Evolutionary conservation across 225 moss, liverwort and hornwort species (phyloP), one percentile per base, ranked within the genome.

Genomic region (Bryoerythrophyllum caledonicum): DNA sequence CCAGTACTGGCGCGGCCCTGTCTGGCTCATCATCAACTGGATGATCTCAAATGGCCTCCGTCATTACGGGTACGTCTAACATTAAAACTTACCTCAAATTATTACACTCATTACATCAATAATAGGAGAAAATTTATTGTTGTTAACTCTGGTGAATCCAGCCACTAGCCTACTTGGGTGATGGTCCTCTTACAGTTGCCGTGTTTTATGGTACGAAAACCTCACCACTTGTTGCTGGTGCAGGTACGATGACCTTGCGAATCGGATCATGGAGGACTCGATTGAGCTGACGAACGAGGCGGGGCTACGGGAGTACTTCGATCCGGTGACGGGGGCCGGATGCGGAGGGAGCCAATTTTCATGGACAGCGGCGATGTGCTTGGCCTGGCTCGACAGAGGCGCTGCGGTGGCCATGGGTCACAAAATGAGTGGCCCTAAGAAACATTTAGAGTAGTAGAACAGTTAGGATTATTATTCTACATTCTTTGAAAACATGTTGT

Each of bases 21-120:
- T 82, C 9, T 85, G 85, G 85, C 58, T 82, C 62, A 81, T 85
- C 65, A 73, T 85, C 40, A 85, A 85, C 72, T 85, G 85, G 85
- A 85, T 85, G 85, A 85, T 85, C 37, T 73, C 74, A 2, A 82
- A 85, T 25, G 85, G 85, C 63, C 85, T 85, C 20, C 82, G 82
- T 21, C 78, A 78, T 58, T 85, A 85, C 11, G 82, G 82, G 82
- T 85, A 64, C n/a, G 51, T 27, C 15, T 4, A 40, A 40, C 32
- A 44, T 2, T 13, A 4, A 44, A 40, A 44, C 4, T 44, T 3
- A 15, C 44, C 44, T 4, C 13, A 44, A 34, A 34, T 6, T 34
- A 34, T 34, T 34, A 34, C 34, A 5, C 34, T 34, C 34, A 6
- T 34, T 10, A 38, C 38, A 38, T 38, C 8, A 38, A 8, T 2